phyloP scores from a whole-genome alignment of 148 eudicot species.

The Fagopyrum homotropicum region DNA sequence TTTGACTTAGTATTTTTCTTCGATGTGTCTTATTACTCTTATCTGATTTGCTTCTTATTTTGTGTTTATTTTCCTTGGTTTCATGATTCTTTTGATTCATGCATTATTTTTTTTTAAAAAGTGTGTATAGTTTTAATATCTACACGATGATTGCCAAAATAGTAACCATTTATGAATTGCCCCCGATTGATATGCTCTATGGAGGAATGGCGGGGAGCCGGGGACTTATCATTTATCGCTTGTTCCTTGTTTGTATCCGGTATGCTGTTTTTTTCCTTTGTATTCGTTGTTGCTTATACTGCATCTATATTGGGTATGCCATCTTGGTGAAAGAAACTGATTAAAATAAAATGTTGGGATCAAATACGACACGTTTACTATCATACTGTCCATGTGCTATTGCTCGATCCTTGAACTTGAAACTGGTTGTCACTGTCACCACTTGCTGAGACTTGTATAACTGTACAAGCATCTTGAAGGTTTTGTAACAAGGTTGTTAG shows the following conservation, averaged over 20 bases:
- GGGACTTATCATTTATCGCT: background rate
- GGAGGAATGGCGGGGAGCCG: background rate
- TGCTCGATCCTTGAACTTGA: background rate
- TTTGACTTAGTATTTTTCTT: background rate
- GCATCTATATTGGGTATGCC: background rate
- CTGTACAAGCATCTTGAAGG: no score
- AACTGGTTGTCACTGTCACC: background rate
- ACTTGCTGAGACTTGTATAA: background rate
- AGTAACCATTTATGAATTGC: background rate
- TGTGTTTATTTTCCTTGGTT: background rate
- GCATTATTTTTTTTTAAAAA: background rate
- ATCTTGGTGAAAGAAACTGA: background rate
- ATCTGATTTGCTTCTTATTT: background rate
- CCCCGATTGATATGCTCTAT: background rate
- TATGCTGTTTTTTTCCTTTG: background rate
- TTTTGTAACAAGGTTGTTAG: no score
- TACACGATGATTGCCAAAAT: background rate
- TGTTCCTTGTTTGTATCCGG: background rate
- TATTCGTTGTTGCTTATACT: background rate
- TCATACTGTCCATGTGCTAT: background rate
- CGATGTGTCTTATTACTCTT: background rate
- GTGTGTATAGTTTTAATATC: no score
- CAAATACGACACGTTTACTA: background rate
- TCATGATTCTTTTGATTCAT: background rate
- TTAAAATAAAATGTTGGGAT: background rate